phyloP scores from a whole-genome alignment of 148 eudicot species.

The Polygonum maritimum region DNA sequence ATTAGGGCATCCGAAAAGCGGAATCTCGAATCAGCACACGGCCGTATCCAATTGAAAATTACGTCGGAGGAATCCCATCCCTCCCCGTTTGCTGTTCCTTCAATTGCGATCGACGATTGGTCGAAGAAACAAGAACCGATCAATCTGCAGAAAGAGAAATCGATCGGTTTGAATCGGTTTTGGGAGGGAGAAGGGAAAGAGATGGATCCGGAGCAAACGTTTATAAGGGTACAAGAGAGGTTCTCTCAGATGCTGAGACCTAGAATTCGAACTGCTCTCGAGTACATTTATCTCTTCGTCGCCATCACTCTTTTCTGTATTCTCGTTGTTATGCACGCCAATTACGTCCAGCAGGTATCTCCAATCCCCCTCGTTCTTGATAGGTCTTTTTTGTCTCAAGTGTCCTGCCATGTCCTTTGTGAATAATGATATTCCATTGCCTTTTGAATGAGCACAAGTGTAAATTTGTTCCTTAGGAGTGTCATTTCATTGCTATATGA shows the following conservation, averaged over 20 bases:
- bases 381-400: not conserved
- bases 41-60: not conserved
- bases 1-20: not conserved
- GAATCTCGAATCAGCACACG: not conserved
- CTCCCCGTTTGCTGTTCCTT: not conserved
- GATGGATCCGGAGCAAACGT: conserved; percentile 95
- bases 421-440: not conserved
- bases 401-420: not conserved
- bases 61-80: not conserved
- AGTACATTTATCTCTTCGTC: conserved; percentile 56
- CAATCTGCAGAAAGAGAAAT: not conserved
- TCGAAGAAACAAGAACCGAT: not conserved
- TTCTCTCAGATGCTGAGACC: conserved; percentile 76
- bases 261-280: conserved; percentile 52
- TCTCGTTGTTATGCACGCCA: conserved; percentile 97
- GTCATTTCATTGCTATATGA: not conserved
- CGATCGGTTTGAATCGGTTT: not conserved
- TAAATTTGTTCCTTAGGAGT: not conserved
- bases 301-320: conserved; percentile 79
- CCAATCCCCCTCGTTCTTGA: not conserved
- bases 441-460: not conserved
- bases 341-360: conserved; percentile 86
- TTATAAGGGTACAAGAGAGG: conserved; percentile 92
- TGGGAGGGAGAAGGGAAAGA: not conserved
- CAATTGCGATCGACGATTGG: not conserved